These are phyloP conservation scores for Taiozyma sp. DNA, from an alignment of 1,139 yeast genomes.

Conservation along the genomic window DNA sequence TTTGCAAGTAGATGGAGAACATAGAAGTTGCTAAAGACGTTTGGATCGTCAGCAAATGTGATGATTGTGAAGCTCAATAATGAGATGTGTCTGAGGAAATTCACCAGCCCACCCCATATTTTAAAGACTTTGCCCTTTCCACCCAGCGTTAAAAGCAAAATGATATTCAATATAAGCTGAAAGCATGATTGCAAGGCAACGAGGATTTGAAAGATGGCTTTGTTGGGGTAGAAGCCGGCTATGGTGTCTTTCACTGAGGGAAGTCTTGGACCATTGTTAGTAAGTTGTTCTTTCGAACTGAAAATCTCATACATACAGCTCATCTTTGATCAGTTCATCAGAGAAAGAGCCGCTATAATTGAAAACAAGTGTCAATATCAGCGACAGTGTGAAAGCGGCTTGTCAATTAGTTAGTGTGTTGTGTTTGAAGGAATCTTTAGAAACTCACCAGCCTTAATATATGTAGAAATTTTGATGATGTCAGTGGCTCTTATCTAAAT, in stretches of 20 bases:
- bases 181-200: constrained; percentile 11
- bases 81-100: constrained; percentile 1
- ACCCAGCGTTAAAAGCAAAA: not conserved
- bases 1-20: constrained; percentile 7
- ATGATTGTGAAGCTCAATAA: constrained; percentile 8
- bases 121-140: not conserved
- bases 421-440: not conserved
- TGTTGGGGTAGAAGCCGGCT: constrained; percentile 12
- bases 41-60: constrained; percentile 9
- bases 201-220: constrained; percentile 11
- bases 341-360: constrained; percentile 7
- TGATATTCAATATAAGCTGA: not conserved
- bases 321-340: constrained; percentile 10
- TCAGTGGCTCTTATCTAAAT: constrained; percentile 7
- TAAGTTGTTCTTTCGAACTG: not conserved
- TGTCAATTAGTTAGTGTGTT: not conserved
- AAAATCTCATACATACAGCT: constrained; percentile 12
- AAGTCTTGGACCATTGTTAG: constrained; percentile 4
- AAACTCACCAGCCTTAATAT: constrained; percentile 7
- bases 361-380: constrained; percentile 7
- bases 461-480: constrained; percentile 1
- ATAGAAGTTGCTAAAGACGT: constrained; percentile 6
- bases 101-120: not conserved
- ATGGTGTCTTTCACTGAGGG: constrained; percentile 13
- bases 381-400: constrained; percentile 8